Base-by-base conservation (phyloP, 2,329 filamentous ascomycete species). In the Ophiostoma piceae region DNA sequence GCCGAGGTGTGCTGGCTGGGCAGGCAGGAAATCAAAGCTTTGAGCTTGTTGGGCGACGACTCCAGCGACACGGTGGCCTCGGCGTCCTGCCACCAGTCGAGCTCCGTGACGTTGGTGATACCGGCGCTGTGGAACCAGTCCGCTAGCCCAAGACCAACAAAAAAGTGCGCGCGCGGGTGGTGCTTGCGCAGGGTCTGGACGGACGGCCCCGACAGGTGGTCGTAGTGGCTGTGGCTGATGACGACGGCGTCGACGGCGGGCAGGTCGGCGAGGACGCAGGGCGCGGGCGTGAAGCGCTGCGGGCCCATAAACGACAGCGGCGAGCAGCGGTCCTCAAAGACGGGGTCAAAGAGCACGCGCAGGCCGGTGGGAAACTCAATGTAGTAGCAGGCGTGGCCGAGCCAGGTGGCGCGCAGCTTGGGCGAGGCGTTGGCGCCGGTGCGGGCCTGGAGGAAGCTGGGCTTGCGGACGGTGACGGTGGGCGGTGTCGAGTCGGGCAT, bases 41-140 rank as follows among this genome's bases (percentile, higher is more conserved):
- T 84, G 72, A 97, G 92, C 19, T 19, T n/a, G 16, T 47, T n/a
- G 43, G 19, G 16, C 2, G 16, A 47, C 16, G 37, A 22, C 57
- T 8, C n/a, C 73, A 73, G 75, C 69, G 76, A 71, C 35, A 97
- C 79, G 0, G 82, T 87, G n/a, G 97, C 79, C 66, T 94, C 88
- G 6, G 88, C 85, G 73, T 92, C 89, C 74, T 96, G 89, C 94
- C 94, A 97, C 94, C 94, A 97, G 79, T 98, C 94, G 75, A 97
- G 79, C 80, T 97, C 94, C 0, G 92, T 96, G 62, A 94, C 89
- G 71, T 92, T 91, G 1, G 85, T 73, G 69, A 97, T 86, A 0
- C 92, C 92, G 35, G 83, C 84, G 3, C 83, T 80, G 66, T 83
- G 82, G 78, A 98, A 97, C 94, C 94, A 97, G 66, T 85, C 82